Evolutionary conservation across 1,284 basidiomycete species (phyloP), one percentile per base, ranked within the genome.

Genomic region (Mrakiaceae sp.): DNA sequence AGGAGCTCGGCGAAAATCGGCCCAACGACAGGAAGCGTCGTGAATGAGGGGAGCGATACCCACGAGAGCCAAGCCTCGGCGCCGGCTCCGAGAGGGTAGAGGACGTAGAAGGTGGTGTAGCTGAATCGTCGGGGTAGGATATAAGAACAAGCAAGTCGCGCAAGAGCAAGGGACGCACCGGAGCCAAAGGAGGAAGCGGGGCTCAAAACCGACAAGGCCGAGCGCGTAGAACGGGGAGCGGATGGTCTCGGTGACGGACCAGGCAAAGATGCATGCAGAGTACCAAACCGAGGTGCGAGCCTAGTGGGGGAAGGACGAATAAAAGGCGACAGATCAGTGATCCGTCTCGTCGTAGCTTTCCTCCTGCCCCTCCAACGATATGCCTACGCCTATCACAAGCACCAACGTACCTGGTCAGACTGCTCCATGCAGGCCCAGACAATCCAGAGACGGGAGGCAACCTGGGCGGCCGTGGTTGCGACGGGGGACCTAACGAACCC

Each of bases 201-300:
- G 64, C 66, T 77, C 74, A 68, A 75, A 69, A 6, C 81, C 82
- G 56, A 88, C 71, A 8, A 97, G 82, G 58, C 80, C 80, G 71
- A 81, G 80, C 3, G 87, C 86, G 78, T 98, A 99, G 80, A 88
- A 96, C 7, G 85, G 77, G 77, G 98, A 98, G 43, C 95, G 89
- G 68, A 96, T 85, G 62, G 92, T 83, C 76, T 99, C 95, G 52
- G 93, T 92, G 66, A 88, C 70, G 2, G 88, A 87, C 95, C 95
- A 99, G 0, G 95, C 90, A 68, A 96, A 78, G 62, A 98, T 83
- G 91, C 97, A 95, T 60, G 87, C 86, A 3, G 90, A 84, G 79
- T 90, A 98, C 47, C 92, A 77, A 3, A 95, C 89, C 72, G 84
- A 87, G 4, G 79, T 75, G 68, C 84, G 86, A 14, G 85, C 84